These are phyloP conservation scores for Oxytropis ochrocephala DNA, from an alignment of 306 rosid genomes.

Conservation along the genomic window DNA sequence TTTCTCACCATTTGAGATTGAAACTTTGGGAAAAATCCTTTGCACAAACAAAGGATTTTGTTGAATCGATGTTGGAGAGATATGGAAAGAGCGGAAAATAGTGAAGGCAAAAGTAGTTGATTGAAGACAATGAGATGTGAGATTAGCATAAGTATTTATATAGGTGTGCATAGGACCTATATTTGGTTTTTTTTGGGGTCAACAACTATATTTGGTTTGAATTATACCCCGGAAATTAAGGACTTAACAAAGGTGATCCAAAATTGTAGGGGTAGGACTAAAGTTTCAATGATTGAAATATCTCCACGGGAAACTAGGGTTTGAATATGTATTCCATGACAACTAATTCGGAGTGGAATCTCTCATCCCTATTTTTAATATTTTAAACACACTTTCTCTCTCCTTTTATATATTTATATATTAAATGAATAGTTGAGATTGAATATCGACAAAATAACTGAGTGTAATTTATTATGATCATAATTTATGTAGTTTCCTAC, in stretches of 20 bases:
- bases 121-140: not conserved
- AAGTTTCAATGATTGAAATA: not conserved
- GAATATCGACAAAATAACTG: too few species aligned
- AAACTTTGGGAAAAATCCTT: not conserved
- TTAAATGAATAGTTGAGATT: too few species aligned
- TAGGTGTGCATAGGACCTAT: not conserved
- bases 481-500: too few species aligned
- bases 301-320: not conserved
- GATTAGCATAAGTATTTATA: not conserved
- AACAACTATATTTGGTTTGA: not conserved
- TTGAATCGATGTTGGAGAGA: not conserved
- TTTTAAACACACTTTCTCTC: too few species aligned
- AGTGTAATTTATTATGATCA: too few species aligned
- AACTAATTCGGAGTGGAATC: not conserved
- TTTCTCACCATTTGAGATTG: slow-evolving; percentile 12
- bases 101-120: not conserved
- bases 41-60: not conserved
- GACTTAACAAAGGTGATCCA: not conserved
- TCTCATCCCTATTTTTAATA: too few species aligned
- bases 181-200: not conserved
- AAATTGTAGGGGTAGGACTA: not conserved
- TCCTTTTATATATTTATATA: too few species aligned
- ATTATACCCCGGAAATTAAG: not conserved
- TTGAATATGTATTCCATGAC: not conserved
- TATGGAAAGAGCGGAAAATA: not conserved